Percentiles rank a stretch among this genome's conserved stretches.
Evolutionary conservation across 345 rosid genomes (phyloP).

Genomic region (Bruguiera parviflora): DNA sequence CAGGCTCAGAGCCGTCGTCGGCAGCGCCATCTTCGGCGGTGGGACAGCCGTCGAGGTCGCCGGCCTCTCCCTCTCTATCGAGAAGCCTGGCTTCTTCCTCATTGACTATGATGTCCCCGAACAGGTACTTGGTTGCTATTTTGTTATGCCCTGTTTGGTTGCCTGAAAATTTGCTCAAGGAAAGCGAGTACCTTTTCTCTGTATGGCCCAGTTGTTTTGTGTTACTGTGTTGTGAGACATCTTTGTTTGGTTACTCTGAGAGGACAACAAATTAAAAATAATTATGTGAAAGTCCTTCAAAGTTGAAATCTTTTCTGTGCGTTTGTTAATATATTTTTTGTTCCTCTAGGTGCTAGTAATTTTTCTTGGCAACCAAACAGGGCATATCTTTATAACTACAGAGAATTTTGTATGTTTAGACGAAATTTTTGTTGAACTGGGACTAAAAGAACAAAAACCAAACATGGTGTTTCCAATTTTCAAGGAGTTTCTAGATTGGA

Average conservation of each 20-base stretch:
- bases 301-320: too few species aligned
- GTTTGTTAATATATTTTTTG: background rate
- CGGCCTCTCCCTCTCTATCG: slow-evolving; percentile 19
- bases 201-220: too few species aligned
- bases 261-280: too few species aligned
- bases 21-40: slow-evolving; percentile 56
- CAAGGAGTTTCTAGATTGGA: background rate
- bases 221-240: too few species aligned
- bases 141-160: background rate
- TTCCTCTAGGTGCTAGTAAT: background rate
- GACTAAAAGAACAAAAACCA: too few species aligned
- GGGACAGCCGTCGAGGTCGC: slow-evolving; percentile 9
- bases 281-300: too few species aligned
- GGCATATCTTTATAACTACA: too few species aligned
- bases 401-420: too few species aligned
- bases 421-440: background rate
- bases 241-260: too few species aligned
- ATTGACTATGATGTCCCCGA: slow-evolving; percentile 26
- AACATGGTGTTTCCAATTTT: too few species aligned
- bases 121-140: slow-evolving; percentile 6
- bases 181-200: too few species aligned
- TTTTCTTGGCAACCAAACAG: background rate
- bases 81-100: slow-evolving; percentile 32
- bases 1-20: slow-evolving; percentile 66
- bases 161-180: background rate